Evolutionary conservation across 176 grass and related monocot genomes (phyloP), one percentile per base, ranked within the genome.

Genomic region (Tillandsia leiboldiana): DNA sequence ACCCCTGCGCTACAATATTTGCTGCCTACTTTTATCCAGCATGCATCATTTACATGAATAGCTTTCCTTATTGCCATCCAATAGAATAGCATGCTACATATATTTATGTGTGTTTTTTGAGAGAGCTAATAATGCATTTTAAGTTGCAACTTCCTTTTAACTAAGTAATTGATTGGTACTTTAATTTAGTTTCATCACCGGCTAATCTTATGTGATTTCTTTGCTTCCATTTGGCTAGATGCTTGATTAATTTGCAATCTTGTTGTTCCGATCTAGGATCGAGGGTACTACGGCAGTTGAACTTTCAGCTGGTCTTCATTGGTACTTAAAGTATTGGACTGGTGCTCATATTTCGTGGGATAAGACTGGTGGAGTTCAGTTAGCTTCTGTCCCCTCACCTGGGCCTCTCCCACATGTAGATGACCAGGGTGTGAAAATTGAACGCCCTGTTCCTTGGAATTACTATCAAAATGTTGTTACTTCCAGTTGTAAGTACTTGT

Each of bases 381-480:
- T 96, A 42, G 75, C 65, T 12, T 85, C 88, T 18, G 50, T 96
- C 24, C 93, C 83, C 63, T 51, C 10, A 12, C 83, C 88, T 69
- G 86, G 88, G 17, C 84, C 86, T 58, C 81, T 96, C 20, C 86
- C 88, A 1, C 78, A 12, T 72, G 88, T 96, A 48, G 85, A 85
- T 33, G 80, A 18, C 15, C 51, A 58, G 0, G 88, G 83, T 64
- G 81, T 96, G 67, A 92, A 92, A 74, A 64, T 96, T 70, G 92
- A 87, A 77, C 92, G 92, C 1, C 86, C 92, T 51, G 88, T 92
- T 80, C 88, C 83, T 0, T 96, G 92, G 92, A 96, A 79, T 75
- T 96, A 92, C 82, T 96, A 96, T 77, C 93, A 96, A 81, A 96
- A 96, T 83, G 93, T 96, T 11, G 93, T 92, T 48, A 96, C 93